A percentile compares a stretch with the other conserved stretches of the same genome.
phyloP scores from a whole-genome alignment of 169 alveolate species.

The Besnoitia besnoiti region DNA sequence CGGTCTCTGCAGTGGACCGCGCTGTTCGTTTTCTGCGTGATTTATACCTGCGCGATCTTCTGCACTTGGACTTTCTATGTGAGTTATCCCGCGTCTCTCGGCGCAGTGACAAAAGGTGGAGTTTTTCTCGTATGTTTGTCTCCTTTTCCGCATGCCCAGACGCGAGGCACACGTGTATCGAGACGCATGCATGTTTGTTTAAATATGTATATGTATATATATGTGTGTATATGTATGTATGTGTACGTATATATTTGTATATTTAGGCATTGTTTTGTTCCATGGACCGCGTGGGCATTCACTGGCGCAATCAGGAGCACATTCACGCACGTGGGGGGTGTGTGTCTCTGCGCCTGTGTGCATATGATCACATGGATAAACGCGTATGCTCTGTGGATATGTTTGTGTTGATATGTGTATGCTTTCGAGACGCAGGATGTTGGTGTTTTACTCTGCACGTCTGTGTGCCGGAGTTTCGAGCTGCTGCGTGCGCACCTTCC shows the following conservation, averaged over 20 bases:
- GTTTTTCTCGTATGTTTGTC: not conserved
- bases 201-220: not conserved
- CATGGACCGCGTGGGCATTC: no score
- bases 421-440: not conserved
- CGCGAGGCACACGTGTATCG: not conserved
- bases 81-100: not conserved
- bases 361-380: not conserved
- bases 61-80: conserved; percentile 68
- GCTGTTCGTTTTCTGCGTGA: conserved; percentile 60
- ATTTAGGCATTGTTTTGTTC: no score
- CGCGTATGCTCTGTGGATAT: no score
- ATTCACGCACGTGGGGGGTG: not conserved
- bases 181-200: not conserved
- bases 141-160: not conserved
- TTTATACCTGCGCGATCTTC: conserved; percentile 64
- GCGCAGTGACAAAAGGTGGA: not conserved
- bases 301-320: no score
- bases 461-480: not conserved
- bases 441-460: not conserved
- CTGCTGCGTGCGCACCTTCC: not conserved
- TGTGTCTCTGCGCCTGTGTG: not conserved
- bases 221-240: no score
- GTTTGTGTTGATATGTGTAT: not conserved
- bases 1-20: conserved; percentile 67
- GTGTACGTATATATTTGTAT: no score